Percentiles rank a stretch among this genome's conserved stretches.
phyloP scores from a whole-genome alignment of 179 eudicot species.

The Heliamphora pulchella region DNA sequence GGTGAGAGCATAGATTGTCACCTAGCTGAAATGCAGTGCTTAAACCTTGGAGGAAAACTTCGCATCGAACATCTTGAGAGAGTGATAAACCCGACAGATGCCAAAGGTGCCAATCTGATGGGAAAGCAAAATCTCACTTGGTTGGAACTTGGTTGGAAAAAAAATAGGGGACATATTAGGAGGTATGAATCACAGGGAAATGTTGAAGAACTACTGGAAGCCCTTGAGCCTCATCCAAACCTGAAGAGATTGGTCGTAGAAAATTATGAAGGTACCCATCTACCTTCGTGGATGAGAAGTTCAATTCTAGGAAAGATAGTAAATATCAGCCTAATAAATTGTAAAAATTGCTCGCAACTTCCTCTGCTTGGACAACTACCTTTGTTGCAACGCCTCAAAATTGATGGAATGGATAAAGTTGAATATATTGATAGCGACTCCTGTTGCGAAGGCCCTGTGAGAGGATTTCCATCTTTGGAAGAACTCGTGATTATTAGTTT shows the following conservation, averaged over 20 bases:
- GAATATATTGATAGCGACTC: neutral
- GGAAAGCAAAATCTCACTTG: neutral
- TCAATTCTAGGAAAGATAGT: neutral
- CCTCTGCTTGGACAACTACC: neutral
- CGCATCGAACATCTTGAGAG: neutral
- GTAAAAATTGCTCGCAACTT: neutral
- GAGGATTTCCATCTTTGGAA: conserved; percentile 1
- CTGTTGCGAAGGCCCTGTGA: neutral
- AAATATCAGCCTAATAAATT: neutral
- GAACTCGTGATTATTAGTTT: neutral
- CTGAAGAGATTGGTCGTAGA: neutral
- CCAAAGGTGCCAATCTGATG: conserved; percentile 8
- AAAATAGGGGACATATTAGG: neutral
- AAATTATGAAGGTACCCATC: neutral
- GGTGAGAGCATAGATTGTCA: too few species aligned
- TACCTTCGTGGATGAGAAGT: conserved; percentile 10
- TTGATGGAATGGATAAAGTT: neutral
- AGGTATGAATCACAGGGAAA: neutral
- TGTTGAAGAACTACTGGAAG: conserved; percentile 8
- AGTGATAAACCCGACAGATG: neutral
- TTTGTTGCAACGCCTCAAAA: neutral
- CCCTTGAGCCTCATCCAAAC: conserved; percentile 5
- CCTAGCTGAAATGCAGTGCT: too few species aligned
- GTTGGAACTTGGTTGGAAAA: neutral
- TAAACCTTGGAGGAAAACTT: neutral